These are phyloP conservation scores for Piromyces finnis DNA, from an alignment of 192 early-diverging fungal genomes.

Conservation along the genomic window DNA sequence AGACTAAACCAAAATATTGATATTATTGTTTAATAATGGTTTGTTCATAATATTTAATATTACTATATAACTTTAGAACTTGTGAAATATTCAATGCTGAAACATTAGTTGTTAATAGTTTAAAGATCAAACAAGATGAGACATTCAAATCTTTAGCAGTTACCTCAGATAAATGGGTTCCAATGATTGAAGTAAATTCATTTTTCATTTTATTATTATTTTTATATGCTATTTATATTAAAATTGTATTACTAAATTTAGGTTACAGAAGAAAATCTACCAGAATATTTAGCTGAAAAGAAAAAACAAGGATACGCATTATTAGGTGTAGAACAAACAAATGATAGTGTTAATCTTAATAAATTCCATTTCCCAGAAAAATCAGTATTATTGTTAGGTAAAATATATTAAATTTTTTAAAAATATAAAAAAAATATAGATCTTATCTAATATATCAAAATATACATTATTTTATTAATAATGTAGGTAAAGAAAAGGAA, in stretches of 20 bases:
- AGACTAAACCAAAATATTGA: too few relatives aligned
- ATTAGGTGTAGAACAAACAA: conserved; percentile 40
- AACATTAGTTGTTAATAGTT: conserved; percentile 14
- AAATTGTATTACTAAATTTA: background rate
- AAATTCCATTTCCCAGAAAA: conserved; percentile 33
- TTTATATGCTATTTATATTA: too few relatives aligned
- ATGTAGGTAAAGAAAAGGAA: conserved; percentile 27
- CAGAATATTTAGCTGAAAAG: conserved; percentile 15
- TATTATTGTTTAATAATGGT: too few relatives aligned
- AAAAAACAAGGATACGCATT: conserved; percentile 28
- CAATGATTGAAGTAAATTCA: conserved; percentile 27
- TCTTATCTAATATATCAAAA: too few relatives aligned
- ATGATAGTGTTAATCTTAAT: conserved; percentile 22
- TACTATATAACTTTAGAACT: conserved; percentile 12
- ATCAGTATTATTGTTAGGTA: conserved; percentile 24
- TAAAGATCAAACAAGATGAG: conserved; percentile 27
- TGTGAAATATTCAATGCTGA: conserved; percentile 45
- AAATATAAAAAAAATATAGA: too few relatives aligned
- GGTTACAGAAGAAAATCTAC: conserved; percentile 13
- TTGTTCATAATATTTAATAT: background rate
- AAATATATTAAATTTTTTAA: background rate
- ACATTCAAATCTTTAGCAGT: conserved; percentile 24
- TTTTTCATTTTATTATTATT: background rate
- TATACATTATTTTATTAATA: too few relatives aligned
- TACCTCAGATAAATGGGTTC: conserved; percentile 41